Base-by-base conservation (phyloP, 768 basidiomycete species). In the Boletus tylopilopsis region DNA sequence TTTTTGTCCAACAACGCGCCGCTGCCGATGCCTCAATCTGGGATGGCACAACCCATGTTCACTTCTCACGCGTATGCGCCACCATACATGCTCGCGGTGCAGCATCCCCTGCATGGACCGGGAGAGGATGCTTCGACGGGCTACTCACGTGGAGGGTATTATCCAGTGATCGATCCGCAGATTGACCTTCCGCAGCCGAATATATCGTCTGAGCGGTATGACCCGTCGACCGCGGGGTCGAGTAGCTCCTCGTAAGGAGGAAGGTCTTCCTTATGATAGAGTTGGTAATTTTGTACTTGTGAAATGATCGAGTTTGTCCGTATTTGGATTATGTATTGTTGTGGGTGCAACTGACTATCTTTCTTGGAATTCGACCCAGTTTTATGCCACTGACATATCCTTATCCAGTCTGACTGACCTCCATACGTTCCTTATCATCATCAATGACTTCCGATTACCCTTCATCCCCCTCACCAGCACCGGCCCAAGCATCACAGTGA, bases 111-210 rank as follows among this genome's bases (percentile, higher is more conserved):
- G 22, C 61, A 62, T 23, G 46, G 44, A 24, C 43, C 54, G 3
- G 47, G 56, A 7, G 60, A 55, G 62, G 70, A 57, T 32, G 61
- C 51, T 6, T 59, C 64, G 54, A 22, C 58, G 48, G 50, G 62
- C 47, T 56, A 64, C 38, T 46, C 64, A 2, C 64, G 64, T 25
- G 41, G 54, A 3, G 34, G 59, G 49, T 75, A 75, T 49, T 74
- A 71, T 51, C 70, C 73, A 1, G 65, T 68, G 13, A 72, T 75
- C 41, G 73, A 75, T 54, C 71, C 73, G 16, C 67, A 64, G 49
- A 67, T 70, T 25, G 63, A 64, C 21, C 34, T 60, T 42, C 56
- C 64, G 30, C 66, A 66, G 29, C 55, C 55, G 13, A 67, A 70
- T n/a, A 56, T 68, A 22, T 68, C 67, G 4, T 68, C 67, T 30